Percentiles rank a stretch among this genome's conserved stretches.
These are phyloP conservation scores for Blastobotrys illinoisensis DNA, from an alignment of 1,139 yeast species.

Conservation along the genomic window DNA sequence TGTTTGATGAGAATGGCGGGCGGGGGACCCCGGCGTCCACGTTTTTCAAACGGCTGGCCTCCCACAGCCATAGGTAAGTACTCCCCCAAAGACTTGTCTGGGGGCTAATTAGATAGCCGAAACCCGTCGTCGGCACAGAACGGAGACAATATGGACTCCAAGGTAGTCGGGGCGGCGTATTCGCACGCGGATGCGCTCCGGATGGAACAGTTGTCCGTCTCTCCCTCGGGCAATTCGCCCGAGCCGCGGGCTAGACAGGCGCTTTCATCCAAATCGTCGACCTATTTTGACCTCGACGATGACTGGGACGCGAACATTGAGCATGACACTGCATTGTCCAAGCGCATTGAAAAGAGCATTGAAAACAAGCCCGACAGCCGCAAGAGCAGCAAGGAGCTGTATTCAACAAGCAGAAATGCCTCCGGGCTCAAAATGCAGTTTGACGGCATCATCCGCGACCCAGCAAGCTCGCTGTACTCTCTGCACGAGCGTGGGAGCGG, in stretches of 20 bases:
- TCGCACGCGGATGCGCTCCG: constrained; percentile 35
- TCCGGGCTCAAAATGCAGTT: constrained; percentile 31
- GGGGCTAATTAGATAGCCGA: not conserved
- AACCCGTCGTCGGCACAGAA: not conserved
- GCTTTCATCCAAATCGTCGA: constrained; percentile 1
- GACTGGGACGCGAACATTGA: constrained; percentile 91
- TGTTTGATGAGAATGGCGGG: constrained; percentile 66
- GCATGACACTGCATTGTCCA: constrained; percentile 39
- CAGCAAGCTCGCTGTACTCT: constrained; percentile 34
- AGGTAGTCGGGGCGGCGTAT: constrained; percentile 40
- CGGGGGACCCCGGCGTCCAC: constrained; percentile 58
- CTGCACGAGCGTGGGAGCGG: constrained; percentile 28
- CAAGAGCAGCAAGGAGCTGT: constrained; percentile 14
- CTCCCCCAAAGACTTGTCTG: too few relatives aligned
- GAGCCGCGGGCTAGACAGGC: not conserved
- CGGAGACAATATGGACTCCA: constrained; percentile 23
- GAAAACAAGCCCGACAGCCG: constrained; percentile 19
- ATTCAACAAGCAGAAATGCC: constrained; percentile 16
- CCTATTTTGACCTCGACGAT: constrained; percentile 61
- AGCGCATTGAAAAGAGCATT: constrained; percentile 29
- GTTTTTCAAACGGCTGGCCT: constrained; percentile 49
- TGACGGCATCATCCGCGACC: constrained; percentile 36
- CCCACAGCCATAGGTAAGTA: not conserved
- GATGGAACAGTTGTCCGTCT: constrained; percentile 1
- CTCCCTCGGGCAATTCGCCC: not conserved